Percentiles rank a stretch among this genome's conserved stretches.
Conservation (phyloP, 192 early-diverging fungal species). For the Neocallimastix lanati region DNA sequence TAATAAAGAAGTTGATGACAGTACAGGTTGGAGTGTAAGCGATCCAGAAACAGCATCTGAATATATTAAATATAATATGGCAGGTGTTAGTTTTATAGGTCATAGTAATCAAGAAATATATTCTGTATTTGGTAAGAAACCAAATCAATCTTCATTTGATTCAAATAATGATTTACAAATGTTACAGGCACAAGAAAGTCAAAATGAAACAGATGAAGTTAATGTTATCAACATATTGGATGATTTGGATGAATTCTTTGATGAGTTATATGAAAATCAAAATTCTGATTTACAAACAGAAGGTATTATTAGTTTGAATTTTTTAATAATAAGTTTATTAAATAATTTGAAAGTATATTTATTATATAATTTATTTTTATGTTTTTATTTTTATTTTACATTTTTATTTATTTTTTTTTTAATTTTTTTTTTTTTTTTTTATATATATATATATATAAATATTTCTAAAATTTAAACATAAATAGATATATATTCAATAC, state of each 20-base stretch:
- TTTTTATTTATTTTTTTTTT: too few relatives aligned
- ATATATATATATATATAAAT: too few relatives aligned
- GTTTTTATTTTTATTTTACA: too few relatives aligned
- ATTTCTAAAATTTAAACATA: background rate
- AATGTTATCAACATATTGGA: conserved; percentile 17
- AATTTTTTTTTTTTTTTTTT: too few relatives aligned
- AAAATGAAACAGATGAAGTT: conserved; percentile 1
- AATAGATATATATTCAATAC: background rate
- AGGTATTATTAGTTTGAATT: too few relatives aligned
- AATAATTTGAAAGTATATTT: too few relatives aligned
- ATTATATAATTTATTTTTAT: too few relatives aligned
- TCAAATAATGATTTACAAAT: background rate
- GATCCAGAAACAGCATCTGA: conserved; percentile 6
- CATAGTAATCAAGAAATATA: conserved; percentile 10
- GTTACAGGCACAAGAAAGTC: background rate
- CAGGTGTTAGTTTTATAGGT: conserved; percentile 19
- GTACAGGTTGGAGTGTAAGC: conserved; percentile 10
- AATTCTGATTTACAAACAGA: background rate
- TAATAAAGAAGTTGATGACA: conserved; percentile 3
- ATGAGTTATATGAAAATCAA: conserved; percentile 11
- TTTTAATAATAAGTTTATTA: too few relatives aligned
- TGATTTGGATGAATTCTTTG: conserved; percentile 21
- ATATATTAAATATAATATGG: conserved; percentile 20
- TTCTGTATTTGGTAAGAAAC: conserved; percentile 10
- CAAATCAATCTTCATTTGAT: background rate